phyloP scores from a whole-genome alignment of 192 early-diverging fungal genomes.

The Coemansia furcata region DNA sequence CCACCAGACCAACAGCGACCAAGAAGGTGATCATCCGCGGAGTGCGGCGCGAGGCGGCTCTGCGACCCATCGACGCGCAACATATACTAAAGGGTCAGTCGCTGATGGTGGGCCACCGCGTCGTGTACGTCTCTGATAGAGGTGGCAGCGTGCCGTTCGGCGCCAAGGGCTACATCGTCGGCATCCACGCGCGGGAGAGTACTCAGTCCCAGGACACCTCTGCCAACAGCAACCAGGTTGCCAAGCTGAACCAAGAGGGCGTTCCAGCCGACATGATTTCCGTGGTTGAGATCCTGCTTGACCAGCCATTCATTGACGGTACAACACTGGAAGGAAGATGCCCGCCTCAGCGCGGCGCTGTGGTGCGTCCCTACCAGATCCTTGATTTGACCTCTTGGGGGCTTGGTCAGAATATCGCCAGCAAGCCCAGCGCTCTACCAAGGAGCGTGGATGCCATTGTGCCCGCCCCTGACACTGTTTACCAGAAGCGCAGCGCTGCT shows the following conservation, averaged over 20 bases:
- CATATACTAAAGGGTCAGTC: conserved; percentile 70
- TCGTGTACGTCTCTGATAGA: conserved; percentile 69
- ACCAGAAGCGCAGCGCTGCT: neutral
- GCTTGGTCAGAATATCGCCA: conserved; percentile 22
- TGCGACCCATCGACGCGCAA: conserved; percentile 79
- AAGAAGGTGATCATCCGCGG: conserved; percentile 30
- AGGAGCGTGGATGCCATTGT: conserved; percentile 27
- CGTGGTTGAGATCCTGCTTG: conserved; percentile 85
- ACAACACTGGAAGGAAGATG: conserved; percentile 76
- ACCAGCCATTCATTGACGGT: conserved; percentile 77
- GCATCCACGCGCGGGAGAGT: conserved; percentile 50
- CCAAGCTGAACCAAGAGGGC: conserved; percentile 62
- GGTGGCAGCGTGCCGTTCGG: conserved; percentile 71
- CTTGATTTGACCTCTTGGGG: conserved; percentile 69
- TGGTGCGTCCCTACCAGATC: conserved; percentile 60
- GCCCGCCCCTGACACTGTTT: conserved; percentile 15
- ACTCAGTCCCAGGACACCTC: neutral
- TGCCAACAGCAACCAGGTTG: conserved; percentile 55
- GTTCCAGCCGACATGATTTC: conserved; percentile 55
- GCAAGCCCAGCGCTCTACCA: conserved; percentile 18
- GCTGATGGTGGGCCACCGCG: conserved; percentile 86
- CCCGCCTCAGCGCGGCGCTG: conserved; percentile 69
- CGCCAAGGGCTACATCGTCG: conserved; percentile 81
- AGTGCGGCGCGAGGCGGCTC: conserved; percentile 55
- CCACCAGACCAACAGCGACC: neutral